These are phyloP conservation scores for Microcera coccophila DNA, from an alignment of 2,329 filamentous ascomycete species.

Conservation along the genomic window DNA sequence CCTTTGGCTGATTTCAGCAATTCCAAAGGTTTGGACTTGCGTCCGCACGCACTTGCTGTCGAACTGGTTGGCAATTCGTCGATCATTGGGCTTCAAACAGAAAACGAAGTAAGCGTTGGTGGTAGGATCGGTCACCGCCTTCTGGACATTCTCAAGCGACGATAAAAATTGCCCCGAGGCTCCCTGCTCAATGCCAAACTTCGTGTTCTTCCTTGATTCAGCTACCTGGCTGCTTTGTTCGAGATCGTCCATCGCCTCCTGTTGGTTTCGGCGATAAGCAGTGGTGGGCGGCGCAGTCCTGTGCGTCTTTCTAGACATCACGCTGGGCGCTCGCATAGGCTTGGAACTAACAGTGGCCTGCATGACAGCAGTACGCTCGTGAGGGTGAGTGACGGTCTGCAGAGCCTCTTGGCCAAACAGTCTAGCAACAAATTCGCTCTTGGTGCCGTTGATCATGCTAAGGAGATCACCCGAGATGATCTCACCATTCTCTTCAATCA, in stretches of 20 bases:
- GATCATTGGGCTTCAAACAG: conserved; percentile 94
- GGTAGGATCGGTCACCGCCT: conserved; percentile 74
- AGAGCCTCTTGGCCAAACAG: conserved; percentile 95
- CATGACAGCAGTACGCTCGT: conserved; percentile 85
- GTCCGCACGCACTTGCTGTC: conserved; percentile 97
- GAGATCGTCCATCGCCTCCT: conserved; percentile 44
- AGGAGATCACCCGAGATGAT: conserved; percentile 93
- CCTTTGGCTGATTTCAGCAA: conserved; percentile 93
- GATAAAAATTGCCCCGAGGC: conserved; percentile 89
- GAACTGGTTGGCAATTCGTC: conserved; percentile 96
- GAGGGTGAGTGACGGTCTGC: conserved; percentile 87
- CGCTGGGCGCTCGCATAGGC: conserved; percentile 85
- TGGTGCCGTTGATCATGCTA: conserved; percentile 84
- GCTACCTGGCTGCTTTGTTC: conserved; percentile 49
- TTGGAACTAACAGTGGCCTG: conserved; percentile 96
- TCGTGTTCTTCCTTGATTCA: conserved; percentile 41
- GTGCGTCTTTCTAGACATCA: conserved; percentile 74
- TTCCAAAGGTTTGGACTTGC: conserved; percentile 91
- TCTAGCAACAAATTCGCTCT: conserved; percentile 81
- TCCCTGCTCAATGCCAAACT: conserved; percentile 65
- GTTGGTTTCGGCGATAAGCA: conserved; percentile 35
- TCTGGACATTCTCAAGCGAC: conserved; percentile 84
- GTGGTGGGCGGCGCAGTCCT: conserved; percentile 32
- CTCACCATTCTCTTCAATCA: conserved; percentile 94
- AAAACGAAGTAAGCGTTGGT: conserved; percentile 96